Evolutionary conservation across 208 protist genomes (phyloP).

Genomic region (Entamoeba dispar): DNA sequence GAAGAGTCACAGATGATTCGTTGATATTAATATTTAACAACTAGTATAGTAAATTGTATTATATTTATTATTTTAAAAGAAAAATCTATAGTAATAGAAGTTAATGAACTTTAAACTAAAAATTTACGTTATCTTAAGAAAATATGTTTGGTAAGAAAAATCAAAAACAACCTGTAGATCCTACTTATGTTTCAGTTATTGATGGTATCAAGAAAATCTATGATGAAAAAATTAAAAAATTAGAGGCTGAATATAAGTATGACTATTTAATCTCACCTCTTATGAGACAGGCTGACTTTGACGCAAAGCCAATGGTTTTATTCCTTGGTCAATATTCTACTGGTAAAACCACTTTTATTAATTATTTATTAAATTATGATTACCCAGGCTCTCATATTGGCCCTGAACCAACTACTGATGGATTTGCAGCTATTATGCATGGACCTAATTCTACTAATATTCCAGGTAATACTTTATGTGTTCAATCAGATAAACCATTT

Average conservation of each 20-base stretch:
- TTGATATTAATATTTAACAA: too few species aligned
- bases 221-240: not conserved
- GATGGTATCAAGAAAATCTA: not conserved
- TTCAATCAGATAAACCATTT: not conserved
- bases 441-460: not conserved
- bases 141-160: not conserved
- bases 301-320: not conserved
- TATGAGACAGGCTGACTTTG: not conserved
- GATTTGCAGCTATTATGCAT: conserved; percentile 9
- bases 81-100: too few species aligned
- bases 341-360: conserved; percentile 14
- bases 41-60: too few species aligned
- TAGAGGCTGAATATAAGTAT: not conserved
- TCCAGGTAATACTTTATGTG: conserved; percentile 1
- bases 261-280: not conserved
- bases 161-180: not conserved
- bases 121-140: too few species aligned
- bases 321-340: conserved; percentile 9
- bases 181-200: not conserved
- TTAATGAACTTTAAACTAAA: too few species aligned
- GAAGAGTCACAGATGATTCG: too few species aligned
- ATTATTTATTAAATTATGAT: conserved; percentile 1
- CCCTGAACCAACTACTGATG: conserved; percentile 11
- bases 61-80: too few species aligned
- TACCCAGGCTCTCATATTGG: not conserved